Percentiles rank a stretch among this genome's conserved stretches.
Evolutionary conservation across 2,329 filamentous ascomycete genomes (phyloP).

Genomic region (Verticillium albo-atrum): DNA sequence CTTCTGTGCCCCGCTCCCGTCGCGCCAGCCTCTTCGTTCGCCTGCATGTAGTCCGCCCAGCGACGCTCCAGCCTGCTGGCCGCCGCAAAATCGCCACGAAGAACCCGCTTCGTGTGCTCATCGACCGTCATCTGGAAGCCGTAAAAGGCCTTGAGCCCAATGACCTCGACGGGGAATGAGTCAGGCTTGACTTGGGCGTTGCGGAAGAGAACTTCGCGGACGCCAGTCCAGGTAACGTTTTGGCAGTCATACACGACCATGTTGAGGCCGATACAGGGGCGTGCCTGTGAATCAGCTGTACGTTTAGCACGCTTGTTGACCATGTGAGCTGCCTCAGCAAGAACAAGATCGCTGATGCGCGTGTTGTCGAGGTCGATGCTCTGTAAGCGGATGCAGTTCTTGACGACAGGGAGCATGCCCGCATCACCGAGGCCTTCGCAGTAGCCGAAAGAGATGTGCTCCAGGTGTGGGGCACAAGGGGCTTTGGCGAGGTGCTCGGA

Average conservation of each 20-base stretch:
- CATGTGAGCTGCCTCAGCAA: conserved; percentile 80
- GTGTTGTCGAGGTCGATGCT: conserved; percentile 92
- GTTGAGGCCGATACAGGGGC: conserved; percentile 60
- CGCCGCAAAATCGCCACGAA: conserved; percentile 68
- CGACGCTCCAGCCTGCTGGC: conserved; percentile 80
- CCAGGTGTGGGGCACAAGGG: conserved; percentile 65
- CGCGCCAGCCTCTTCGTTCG: conserved; percentile 75
- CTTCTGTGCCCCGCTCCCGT: conserved; percentile 63
- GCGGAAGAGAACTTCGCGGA: conserved; percentile 78
- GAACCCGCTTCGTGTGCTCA: conserved; percentile 83
- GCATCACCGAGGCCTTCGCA: conserved; percentile 81
- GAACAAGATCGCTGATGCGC: conserved; percentile 77
- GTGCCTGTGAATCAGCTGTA: conserved; percentile 29
- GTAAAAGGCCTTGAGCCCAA: conserved; percentile 89
- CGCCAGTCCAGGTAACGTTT: conserved; percentile 87
- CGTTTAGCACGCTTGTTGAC: conserved; percentile 59
- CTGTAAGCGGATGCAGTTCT: conserved; percentile 63
- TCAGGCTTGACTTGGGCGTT: conserved; percentile 68
- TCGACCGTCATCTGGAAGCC: conserved; percentile 93
- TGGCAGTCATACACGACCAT: conserved; percentile 88
- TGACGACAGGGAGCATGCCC: conserved; percentile 79
- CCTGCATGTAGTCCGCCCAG: conserved; percentile 94
- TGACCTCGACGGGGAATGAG: conserved; percentile 71
- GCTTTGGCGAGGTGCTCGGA: conserved; percentile 69
- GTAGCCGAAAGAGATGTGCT: conserved; percentile 84